Evolutionary conservation across 1,284 basidiomycete genomes (phyloP).

Genomic region (Neolentinus lepideus): DNA sequence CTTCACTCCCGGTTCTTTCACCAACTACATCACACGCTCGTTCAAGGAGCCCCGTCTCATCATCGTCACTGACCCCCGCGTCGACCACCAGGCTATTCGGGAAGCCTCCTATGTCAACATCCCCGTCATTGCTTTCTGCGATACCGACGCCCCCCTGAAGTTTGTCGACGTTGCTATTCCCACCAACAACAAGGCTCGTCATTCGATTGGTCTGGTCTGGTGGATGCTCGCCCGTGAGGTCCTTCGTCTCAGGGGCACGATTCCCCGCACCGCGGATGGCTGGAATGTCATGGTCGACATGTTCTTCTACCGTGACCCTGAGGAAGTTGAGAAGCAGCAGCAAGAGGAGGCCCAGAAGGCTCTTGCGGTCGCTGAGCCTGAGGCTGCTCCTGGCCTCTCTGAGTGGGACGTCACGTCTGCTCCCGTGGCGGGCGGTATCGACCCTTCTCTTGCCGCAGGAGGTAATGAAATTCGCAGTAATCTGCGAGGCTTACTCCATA

Average conservation of each 20-base stretch:
- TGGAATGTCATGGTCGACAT: conserved; percentile 99
- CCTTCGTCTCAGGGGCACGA: conserved; percentile 89
- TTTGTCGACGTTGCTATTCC: conserved; percentile 99
- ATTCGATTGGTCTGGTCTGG: conserved; percentile 98
- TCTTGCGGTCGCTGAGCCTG: conserved; percentile 52
- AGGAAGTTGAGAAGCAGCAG: conserved; percentile 97
- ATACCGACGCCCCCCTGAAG: conserved; percentile 95
- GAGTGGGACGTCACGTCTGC: conserved; percentile 81
- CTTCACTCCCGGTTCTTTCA: conserved; percentile 98
- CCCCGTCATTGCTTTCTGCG: conserved; percentile 97
- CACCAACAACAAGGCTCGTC: conserved; percentile 98
- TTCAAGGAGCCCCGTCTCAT: conserved; percentile 99
- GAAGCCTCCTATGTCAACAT: conserved; percentile 99
- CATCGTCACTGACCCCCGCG: conserved; percentile 96
- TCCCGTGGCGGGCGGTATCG: conserved; percentile 62
- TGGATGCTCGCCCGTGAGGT: conserved; percentile 98
- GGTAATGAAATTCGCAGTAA: conserved; percentile 34
- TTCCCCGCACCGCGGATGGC: conserved; percentile 84
- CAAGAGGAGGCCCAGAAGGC: conserved; percentile 88
- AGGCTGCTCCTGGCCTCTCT: conserved; percentile 42
- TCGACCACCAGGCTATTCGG: conserved; percentile 99
- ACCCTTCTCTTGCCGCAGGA: conserved; percentile 70
- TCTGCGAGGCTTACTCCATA: conserved; percentile 6
- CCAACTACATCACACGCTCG: conserved; percentile 99
- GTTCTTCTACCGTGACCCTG: conserved; percentile 99